Percentiles rank a stretch among this genome's conserved stretches.
Evolutionary conservation across 108 stramenopile species (phyloP).

Genomic region (Halocafeteria seosinensis): DNA sequence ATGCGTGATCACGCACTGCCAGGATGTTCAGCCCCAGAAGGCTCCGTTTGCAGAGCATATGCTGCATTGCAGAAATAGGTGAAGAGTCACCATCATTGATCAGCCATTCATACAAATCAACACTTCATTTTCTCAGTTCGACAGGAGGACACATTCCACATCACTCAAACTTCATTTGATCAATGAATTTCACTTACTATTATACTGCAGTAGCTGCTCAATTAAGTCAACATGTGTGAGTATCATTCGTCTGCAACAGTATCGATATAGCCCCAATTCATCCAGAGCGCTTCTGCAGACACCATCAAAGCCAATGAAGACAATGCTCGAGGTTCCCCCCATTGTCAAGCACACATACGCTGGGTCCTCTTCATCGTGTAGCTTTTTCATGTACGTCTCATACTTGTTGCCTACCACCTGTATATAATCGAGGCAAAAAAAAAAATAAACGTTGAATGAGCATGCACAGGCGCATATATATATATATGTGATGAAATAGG

Average conservation of each 20-base stretch:
- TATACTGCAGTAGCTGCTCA: conserved; percentile 97
- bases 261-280: conserved; percentile 83
- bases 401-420: conserved; percentile 69
- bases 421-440: neutral
- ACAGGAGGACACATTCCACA: too few relatives aligned
- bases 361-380: conserved; percentile 79
- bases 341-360: conserved; percentile 30
- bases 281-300: conserved; percentile 71
- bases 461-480: neutral
- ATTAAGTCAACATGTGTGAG: conserved; percentile 98
- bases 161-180: neutral
- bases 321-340: neutral
- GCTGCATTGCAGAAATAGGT: too few relatives aligned
- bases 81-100: too few relatives aligned
- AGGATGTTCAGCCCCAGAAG: too few relatives aligned
- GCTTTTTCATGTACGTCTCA: conserved; percentile 81
- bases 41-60: too few relatives aligned
- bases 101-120: too few relatives aligned
- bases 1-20: too few relatives aligned
- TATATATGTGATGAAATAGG: neutral
- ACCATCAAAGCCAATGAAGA: neutral
- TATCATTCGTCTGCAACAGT: conserved; percentile 98
- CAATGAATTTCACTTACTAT: conserved; percentile 29
- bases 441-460: neutral
- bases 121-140: too few relatives aligned